phyloP scores from a whole-genome alignment of 208 protist genomes.

The Kentomonas sorsogonicus region DNA sequence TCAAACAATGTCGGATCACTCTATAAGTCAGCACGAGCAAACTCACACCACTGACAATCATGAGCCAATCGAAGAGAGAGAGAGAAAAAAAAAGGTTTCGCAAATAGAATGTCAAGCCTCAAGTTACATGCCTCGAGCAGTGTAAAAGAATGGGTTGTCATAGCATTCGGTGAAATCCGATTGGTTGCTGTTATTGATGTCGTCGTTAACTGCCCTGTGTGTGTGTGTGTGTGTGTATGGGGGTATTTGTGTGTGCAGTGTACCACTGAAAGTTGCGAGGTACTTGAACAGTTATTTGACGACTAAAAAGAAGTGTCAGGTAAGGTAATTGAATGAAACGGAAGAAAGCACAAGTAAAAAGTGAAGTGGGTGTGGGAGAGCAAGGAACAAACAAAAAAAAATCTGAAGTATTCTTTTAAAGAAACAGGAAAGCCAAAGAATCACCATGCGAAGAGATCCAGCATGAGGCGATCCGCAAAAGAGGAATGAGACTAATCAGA shows the following conservation, averaged over 20 bases:
- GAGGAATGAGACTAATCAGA: conserved; percentile 4
- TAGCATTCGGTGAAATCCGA: too few relatives aligned
- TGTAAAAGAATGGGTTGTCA: neutral
- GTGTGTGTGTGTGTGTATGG: conserved; percentile 1
- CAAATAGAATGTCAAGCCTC: too few relatives aligned
- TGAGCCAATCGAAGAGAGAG: neutral
- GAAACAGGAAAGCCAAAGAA: neutral
- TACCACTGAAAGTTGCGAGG: neutral
- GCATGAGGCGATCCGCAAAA: too few relatives aligned
- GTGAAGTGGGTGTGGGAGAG: neutral
- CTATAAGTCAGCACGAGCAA: too few relatives aligned
- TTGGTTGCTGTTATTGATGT: too few relatives aligned
- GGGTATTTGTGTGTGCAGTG: neutral
- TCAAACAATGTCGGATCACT: neutral
- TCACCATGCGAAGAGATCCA: too few relatives aligned
- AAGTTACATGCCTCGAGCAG: too few relatives aligned
- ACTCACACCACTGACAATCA: too few relatives aligned
- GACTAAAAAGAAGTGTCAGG: neutral
- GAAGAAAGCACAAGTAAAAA: conserved; percentile 1
- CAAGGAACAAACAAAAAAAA: neutral
- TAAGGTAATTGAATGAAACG: neutral
- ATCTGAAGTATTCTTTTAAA: neutral
- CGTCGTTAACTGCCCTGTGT: too few relatives aligned
- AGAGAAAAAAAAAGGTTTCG: too few relatives aligned
- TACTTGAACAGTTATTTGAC: neutral